phyloP scores from a whole-genome alignment of 164 flowering plant species.

The Buxus sempervirens region DNA sequence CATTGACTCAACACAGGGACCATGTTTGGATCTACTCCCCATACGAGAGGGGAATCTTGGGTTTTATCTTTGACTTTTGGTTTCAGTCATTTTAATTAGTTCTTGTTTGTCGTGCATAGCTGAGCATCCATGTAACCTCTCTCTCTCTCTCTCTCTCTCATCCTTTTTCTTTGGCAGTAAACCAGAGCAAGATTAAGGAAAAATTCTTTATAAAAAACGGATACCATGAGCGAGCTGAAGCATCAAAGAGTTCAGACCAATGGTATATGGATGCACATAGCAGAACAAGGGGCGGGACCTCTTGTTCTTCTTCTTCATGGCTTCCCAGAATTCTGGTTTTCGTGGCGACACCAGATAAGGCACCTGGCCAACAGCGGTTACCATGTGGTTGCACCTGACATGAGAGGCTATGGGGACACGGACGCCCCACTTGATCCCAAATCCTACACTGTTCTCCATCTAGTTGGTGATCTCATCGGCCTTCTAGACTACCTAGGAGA shows the following conservation, averaged over 20 bases:
- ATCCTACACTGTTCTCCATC: constrained; percentile 37
- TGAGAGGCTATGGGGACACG: constrained; percentile 52
- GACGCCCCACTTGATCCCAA: constrained; percentile 32
- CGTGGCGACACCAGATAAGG: constrained; percentile 52
- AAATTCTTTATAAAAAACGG: no score
- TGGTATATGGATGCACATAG: constrained; percentile 50
- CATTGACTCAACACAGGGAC: no score
- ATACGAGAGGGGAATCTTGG: no score
- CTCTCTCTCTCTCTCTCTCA: no score
- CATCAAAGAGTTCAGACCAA: constrained; percentile 31
- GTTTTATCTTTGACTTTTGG: no score
- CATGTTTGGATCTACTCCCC: no score
- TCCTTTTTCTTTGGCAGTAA: no score
- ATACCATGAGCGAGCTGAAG: constrained; percentile 12
- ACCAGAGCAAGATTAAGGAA: no score
- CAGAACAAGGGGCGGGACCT: constrained; percentile 46
- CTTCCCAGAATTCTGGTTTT: constrained; percentile 49
- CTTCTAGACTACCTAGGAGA: constrained; percentile 12
- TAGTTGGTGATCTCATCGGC: constrained; percentile 17
- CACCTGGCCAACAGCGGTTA: constrained; percentile 33
- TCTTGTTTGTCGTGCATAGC: no score
- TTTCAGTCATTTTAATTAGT: no score
- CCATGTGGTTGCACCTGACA: constrained; percentile 50
- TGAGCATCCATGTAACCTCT: no score
- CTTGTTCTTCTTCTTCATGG: constrained; percentile 48